Conservation (phyloP, 306 rosid species). For the Cucurbita argyrosperma region DNA sequence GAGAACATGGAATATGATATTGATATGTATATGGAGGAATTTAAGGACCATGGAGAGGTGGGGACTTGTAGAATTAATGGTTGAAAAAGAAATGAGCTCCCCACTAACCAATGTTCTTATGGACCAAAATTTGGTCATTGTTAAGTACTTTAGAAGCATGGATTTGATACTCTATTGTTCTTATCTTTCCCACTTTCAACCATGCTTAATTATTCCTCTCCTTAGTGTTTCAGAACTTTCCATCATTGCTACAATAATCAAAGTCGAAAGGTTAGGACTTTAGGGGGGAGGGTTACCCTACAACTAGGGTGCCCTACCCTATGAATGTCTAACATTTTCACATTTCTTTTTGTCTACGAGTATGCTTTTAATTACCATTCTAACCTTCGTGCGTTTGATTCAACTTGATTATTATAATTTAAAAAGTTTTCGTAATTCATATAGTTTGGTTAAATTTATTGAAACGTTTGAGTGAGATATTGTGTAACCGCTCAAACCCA, state of each 20-base stretch:
- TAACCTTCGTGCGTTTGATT: background rate
- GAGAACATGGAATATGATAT: background rate
- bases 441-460: background rate
- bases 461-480: too few species aligned
- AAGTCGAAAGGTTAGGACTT: background rate
- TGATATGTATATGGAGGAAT: background rate
- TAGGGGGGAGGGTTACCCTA: background rate
- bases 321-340: background rate
- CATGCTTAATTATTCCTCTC: conserved; percentile 6
- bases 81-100: background rate
- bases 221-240: conserved; percentile 4
- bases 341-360: background rate
- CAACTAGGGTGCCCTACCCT: background rate
- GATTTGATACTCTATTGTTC: conserved; percentile 56
- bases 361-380: background rate
- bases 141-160: conserved; percentile 39
- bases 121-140: conserved; percentile 22
- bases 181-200: conserved; percentile 18
- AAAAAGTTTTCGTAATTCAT: too few species aligned
- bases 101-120: conserved; percentile 20
- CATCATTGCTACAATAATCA: background rate
- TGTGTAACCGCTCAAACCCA: too few species aligned
- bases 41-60: conserved; percentile 5
- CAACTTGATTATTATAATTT: too few species aligned
- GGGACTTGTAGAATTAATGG: background rate